Evolutionary conservation across 2,329 filamentous ascomycete genomes (phyloP), one percentile per base, ranked within the genome.

Genomic region (Talaromyces atroroseus): DNA sequence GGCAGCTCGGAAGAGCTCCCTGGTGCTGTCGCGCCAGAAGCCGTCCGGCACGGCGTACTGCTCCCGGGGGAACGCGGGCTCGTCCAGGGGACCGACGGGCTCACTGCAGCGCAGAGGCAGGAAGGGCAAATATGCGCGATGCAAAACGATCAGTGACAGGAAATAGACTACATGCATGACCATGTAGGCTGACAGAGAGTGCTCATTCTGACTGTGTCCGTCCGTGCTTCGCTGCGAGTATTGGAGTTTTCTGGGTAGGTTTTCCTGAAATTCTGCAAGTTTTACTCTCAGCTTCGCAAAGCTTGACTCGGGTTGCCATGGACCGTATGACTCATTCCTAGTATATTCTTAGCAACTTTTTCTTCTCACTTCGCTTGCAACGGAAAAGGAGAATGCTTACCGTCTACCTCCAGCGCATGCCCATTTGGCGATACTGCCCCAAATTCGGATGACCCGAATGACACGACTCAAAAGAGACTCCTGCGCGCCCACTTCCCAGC

Each of bases 121-220:
- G 63, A 82, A 82, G 0, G 80, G 79, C 14, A 83, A 68, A 59
- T 82, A 82, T 54, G 82, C 76, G 54, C 81, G 75, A 60, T 82
- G 79, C 5, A 83, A 73, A 52, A 80, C 75, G 49, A 83, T 79
- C 36, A 78, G 76, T 40, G 78, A 82, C 7, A 83, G 71, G 36
- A 80, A 76, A 58, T 79, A 78, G 10, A 81, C 71, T 10, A 78
- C 74, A 60, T 84, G 81, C 66, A 83, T 78, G 26, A 82, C 71
- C 2, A 77, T 77, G 60, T 82, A 84, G 1, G 79, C 74, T 10
- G 79, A 76, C 18, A 79, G 74, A 0, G 74, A 78, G 57, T 76
- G 75, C 23, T 54, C 46, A 60, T 74, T 74, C 66, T 75, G 78
- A 63, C 82, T 79, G 60, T 83, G 80, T 1, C 78, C 79, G 52